These are phyloP conservation scores for Nicotiana tabacum DNA, from an alignment of 257 asterid genomes.

Conservation along the genomic window DNA sequence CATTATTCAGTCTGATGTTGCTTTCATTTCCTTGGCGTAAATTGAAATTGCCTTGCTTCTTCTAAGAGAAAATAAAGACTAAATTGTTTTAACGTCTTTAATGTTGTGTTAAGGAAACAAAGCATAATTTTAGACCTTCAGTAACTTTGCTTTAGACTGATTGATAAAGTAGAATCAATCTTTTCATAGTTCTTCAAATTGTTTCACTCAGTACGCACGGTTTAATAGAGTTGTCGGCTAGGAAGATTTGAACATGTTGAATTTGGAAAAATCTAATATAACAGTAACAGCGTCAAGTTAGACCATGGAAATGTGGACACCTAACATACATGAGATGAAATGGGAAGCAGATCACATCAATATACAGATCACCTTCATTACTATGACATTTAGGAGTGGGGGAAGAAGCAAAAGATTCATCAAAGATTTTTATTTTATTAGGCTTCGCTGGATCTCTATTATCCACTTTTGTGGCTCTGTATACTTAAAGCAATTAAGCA, in stretches of 20 bases:
- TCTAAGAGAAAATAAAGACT: too few species aligned
- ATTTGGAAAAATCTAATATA: background rate
- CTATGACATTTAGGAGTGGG: background rate
- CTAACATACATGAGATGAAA: background rate
- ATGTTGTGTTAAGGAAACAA: too few species aligned
- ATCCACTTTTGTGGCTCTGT: background rate
- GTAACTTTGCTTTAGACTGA: too few species aligned
- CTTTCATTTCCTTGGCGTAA: too few species aligned
- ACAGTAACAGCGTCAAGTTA: background rate
- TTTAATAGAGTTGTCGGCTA: background rate
- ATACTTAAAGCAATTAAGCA: background rate
- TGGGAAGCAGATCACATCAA: conserved; percentile 8
- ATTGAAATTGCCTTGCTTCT: too few species aligned
- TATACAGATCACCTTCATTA: background rate
- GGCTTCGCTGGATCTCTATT: background rate
- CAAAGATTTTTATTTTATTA: background rate
- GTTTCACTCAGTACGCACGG: too few species aligned
- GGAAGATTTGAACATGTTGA: background rate
- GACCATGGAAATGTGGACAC: background rate
- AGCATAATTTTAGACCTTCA: too few species aligned
- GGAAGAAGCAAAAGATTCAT: background rate
- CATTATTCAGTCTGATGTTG: too few species aligned
- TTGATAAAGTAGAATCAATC: too few species aligned
- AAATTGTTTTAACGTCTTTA: too few species aligned
- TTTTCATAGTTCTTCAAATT: too few species aligned